A percentile compares a stretch with the other conserved stretches of the same genome.
Evolutionary conservation across 352 stramenopile species (phyloP).

Genomic region (Halophytophthora batemanensis): DNA sequence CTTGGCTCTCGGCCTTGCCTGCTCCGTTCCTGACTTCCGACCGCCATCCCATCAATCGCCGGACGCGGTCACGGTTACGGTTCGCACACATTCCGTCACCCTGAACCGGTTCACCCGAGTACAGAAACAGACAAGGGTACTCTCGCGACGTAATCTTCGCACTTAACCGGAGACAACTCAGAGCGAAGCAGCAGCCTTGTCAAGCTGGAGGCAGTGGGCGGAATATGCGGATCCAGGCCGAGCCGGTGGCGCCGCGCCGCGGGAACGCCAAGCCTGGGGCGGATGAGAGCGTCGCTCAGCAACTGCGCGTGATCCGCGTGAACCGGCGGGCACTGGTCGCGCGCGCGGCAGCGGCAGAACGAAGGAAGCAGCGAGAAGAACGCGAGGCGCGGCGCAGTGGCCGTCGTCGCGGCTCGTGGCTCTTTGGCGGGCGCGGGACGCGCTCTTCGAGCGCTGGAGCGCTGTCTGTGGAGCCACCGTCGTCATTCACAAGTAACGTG

Average conservation of each 20-base stretch:
- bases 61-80: neutral
- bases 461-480: slow-evolving; percentile 16
- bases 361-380: slow-evolving; percentile 18
- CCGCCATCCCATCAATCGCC: neutral
- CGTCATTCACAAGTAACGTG: slow-evolving; percentile 58
- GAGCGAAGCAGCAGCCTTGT: slow-evolving; percentile 2
- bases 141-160: neutral
- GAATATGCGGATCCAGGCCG: slow-evolving; percentile 20
- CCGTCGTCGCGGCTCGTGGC: slow-evolving; percentile 19
- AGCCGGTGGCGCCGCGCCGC: slow-evolving; percentile 11
- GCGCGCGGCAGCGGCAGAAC: slow-evolving; percentile 20
- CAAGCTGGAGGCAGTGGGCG: slow-evolving; percentile 13
- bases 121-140: too few species aligned
- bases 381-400: slow-evolving; percentile 15
- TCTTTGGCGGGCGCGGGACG: slow-evolving; percentile 14
- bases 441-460: slow-evolving; percentile 8
- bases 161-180: too few species aligned
- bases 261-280: slow-evolving; percentile 1
- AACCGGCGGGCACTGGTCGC: slow-evolving; percentile 31
- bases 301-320: slow-evolving; percentile 40
- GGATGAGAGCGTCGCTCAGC: slow-evolving; percentile 3
- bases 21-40: too few species aligned
- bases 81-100: too few species aligned
- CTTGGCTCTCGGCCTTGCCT: slow-evolving; percentile 7
- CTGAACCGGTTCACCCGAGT: too few species aligned